Percentiles rank a stretch among this genome's conserved stretches.
phyloP scores from a whole-genome alignment of 2,329 filamentous ascomycete genomes.

The Fonsecaea pedrosoi region DNA sequence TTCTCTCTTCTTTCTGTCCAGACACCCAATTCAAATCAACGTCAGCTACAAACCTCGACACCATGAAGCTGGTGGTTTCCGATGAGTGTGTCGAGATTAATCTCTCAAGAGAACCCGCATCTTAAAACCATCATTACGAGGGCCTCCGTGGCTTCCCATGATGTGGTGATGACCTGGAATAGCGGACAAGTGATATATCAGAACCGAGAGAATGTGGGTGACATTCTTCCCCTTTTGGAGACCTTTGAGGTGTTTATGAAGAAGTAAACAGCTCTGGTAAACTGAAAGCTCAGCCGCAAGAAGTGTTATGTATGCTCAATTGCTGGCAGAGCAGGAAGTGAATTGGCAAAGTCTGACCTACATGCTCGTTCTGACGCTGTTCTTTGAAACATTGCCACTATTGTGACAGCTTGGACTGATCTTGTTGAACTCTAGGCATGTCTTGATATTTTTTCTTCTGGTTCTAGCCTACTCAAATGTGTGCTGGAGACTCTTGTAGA shows the following conservation, averaged over 20 bases:
- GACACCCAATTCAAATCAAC: slow-evolving; percentile 78
- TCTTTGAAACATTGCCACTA: not conserved
- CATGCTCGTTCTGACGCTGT: not conserved
- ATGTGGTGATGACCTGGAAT: slow-evolving; percentile 71
- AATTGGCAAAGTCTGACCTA: slow-evolving; percentile 56
- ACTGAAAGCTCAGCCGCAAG: slow-evolving; percentile 58
- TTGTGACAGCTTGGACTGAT: slow-evolving; percentile 7
- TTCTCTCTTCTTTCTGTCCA: slow-evolving; percentile 56
- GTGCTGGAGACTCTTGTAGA: not conserved
- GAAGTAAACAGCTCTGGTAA: slow-evolving; percentile 54
- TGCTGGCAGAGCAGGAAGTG: slow-evolving; percentile 60
- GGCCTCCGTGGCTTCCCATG: slow-evolving; percentile 65
- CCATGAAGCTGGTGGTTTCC: slow-evolving; percentile 71
- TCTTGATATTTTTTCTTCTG: not conserved
- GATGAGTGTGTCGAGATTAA: slow-evolving; percentile 74
- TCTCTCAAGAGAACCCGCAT: slow-evolving; percentile 60
- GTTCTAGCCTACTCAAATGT: not conserved
- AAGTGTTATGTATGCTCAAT: slow-evolving; percentile 41
- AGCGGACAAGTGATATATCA: slow-evolving; percentile 61
- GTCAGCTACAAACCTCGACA: slow-evolving; percentile 59
- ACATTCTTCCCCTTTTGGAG: slow-evolving; percentile 19
- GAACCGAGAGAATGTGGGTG: slow-evolving; percentile 26
- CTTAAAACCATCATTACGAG: slow-evolving; percentile 84
- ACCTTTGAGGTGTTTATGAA: slow-evolving; percentile 19
- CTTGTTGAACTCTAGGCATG: not conserved